Percentiles rank a stretch among this genome's conserved stretches.
Conservation (phyloP, 116 monocot species). For the Zostera marina region DNA sequence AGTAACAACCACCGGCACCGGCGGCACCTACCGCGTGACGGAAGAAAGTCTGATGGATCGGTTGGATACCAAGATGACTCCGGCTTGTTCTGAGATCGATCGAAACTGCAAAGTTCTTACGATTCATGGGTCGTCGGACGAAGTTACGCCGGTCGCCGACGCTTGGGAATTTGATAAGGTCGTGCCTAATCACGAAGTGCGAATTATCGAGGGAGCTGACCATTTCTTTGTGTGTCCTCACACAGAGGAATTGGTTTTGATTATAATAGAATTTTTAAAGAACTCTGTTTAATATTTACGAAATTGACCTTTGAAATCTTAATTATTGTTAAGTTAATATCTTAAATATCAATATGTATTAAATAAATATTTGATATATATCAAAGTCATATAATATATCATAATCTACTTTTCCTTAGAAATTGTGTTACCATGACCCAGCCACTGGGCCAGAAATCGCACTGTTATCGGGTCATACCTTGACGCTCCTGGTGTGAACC, state of each 20-base stretch:
- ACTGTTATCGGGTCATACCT: too few species aligned
- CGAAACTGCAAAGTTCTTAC: slow-evolving; percentile 59
- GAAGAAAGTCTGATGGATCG: slow-evolving; percentile 58
- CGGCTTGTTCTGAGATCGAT: slow-evolving; percentile 22
- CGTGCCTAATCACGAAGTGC: slow-evolving; percentile 49
- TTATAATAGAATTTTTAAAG: slow-evolving; percentile 27
- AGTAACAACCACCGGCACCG: slow-evolving; percentile 41
- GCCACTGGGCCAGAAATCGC: too few species aligned
- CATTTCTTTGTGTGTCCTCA: slow-evolving; percentile 36
- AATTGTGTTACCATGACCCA: too few species aligned
- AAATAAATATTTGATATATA: too few species aligned
- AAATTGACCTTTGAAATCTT: too few species aligned
- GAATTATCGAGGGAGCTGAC: slow-evolving; percentile 56
- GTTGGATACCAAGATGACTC: slow-evolving; percentile 34
- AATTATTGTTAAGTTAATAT: too few species aligned
- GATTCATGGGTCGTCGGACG: slow-evolving; percentile 61
- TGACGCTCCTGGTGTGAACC: too few species aligned
- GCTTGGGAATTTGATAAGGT: slow-evolving; percentile 36
- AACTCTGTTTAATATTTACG: too few species aligned
- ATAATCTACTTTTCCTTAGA: too few species aligned
- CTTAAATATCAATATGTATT: too few species aligned
- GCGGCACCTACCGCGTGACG: slow-evolving; percentile 27
- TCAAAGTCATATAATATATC: too few species aligned
- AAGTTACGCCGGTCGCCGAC: slow-evolving; percentile 40
- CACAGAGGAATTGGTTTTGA: slow-evolving; percentile 19